Conservation (phyloP, 441 rosid genomes). For the Brassica balearica region DNA sequence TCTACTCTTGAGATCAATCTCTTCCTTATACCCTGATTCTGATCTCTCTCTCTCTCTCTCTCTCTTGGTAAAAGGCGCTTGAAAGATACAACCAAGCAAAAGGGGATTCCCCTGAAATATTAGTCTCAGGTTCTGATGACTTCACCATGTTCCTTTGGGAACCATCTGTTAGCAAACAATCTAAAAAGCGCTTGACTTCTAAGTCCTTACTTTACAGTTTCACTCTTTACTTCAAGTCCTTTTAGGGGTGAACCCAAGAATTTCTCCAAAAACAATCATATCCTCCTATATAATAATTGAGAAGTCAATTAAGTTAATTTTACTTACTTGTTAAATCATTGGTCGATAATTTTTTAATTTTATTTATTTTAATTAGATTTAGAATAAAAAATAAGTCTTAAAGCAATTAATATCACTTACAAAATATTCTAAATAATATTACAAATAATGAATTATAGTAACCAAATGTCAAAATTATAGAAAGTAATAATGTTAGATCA, state of each 20-base stretch:
- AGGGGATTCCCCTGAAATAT: slow-evolving; percentile 86
- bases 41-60: slow-evolving; percentile 4
- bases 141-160: slow-evolving; percentile 98
- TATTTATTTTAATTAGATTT: no score
- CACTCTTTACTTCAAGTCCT: background rate
- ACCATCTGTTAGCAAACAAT: slow-evolving; percentile 85
- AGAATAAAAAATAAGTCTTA: no score
- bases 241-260: background rate
- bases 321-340: no score
- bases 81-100: slow-evolving; percentile 84
- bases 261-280: no score
- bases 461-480: no score
- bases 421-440: no score
- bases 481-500: no score
- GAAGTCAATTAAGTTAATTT: no score
- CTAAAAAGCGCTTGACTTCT: slow-evolving; percentile 77
- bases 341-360: no score
- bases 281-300: no score
- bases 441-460: no score
- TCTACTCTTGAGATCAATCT: background rate
- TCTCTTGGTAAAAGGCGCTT: slow-evolving; percentile 56
- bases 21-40: slow-evolving; percentile 19
- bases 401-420: no score
- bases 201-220: background rate
- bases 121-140: slow-evolving; percentile 98